These are phyloP conservation scores for Trypanosoma mega DNA, from an alignment of 208 protist species.

Conservation along the genomic window DNA sequence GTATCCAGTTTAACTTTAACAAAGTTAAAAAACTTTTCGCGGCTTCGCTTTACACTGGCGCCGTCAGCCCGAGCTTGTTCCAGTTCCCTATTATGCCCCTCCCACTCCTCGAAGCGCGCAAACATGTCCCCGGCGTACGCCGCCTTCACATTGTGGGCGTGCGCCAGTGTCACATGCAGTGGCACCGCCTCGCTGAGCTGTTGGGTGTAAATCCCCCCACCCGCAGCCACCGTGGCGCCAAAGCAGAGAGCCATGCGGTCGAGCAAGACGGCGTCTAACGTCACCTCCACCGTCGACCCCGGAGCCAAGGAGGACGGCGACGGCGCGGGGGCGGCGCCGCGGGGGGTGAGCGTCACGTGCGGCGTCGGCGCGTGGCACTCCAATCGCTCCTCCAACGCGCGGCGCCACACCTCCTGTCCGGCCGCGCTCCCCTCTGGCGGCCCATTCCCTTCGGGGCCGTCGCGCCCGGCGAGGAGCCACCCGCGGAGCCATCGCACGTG, in stretches of 20 bases:
- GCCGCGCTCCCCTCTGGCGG: no score
- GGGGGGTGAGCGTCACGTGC: constrained; percentile 76
- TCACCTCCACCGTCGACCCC: constrained; percentile 40
- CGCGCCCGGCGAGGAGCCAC: constrained; percentile 54
- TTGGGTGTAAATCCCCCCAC: constrained; percentile 11
- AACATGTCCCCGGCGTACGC: constrained; percentile 67
- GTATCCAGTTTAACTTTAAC: constrained; percentile 28
- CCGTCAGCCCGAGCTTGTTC: constrained; percentile 3
- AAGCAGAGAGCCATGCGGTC: constrained; percentile 73
- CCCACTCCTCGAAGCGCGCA: constrained; percentile 45
- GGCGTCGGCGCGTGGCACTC: constrained; percentile 24
- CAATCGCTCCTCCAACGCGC: constrained; percentile 57
- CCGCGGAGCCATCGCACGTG: constrained; percentile 74
- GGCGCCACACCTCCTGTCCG: constrained; percentile 13
- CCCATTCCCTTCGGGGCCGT: no score
- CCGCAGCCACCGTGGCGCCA: not conserved
- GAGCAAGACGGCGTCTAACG: constrained; percentile 48
- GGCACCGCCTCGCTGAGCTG: constrained; percentile 18
- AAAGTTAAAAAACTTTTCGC: constrained; percentile 87
- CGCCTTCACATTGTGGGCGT: constrained; percentile 23
- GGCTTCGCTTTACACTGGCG: constrained; percentile 53
- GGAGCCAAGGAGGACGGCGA: constrained; percentile 3
- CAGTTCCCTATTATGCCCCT: constrained; percentile 52
- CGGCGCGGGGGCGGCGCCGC: constrained; percentile 5
- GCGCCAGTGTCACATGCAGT: constrained; percentile 72